These are phyloP conservation scores for Annulohypoxylon stygium DNA, from an alignment of 495 filamentous ascomycete species.

Conservation along the genomic window DNA sequence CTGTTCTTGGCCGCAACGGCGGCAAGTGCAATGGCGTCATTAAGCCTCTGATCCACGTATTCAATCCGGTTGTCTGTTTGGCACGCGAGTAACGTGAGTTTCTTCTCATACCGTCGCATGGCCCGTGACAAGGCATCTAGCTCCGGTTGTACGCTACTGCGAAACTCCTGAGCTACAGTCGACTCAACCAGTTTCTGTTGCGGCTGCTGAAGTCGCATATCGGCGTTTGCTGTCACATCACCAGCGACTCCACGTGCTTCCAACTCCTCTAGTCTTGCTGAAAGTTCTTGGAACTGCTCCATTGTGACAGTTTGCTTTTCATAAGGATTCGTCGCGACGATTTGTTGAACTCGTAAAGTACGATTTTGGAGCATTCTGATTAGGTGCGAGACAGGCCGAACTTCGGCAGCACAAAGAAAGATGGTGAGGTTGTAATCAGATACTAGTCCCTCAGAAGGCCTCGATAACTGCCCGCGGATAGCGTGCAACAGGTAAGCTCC, in stretches of 20 bases:
- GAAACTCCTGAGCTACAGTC: slow-evolving; percentile 71
- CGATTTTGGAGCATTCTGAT: slow-evolving; percentile 82
- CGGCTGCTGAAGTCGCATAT: slow-evolving; percentile 42
- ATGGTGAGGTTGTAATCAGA: slow-evolving; percentile 95
- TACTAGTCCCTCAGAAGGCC: slow-evolving; percentile 86
- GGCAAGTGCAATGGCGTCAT: slow-evolving; percentile 83
- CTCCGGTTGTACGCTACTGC: slow-evolving; percentile 77
- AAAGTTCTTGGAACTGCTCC: slow-evolving; percentile 68
- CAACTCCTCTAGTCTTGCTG: slow-evolving; percentile 74
- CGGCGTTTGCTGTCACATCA: slow-evolving; percentile 46
- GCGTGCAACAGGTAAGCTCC: slow-evolving; percentile 84
- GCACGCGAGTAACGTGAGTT: slow-evolving; percentile 74
- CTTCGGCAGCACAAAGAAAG: slow-evolving; percentile 88
- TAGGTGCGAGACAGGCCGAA: slow-evolving; percentile 83
- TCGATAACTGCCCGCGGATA: slow-evolving; percentile 79
- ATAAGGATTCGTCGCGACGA: slow-evolving; percentile 69
- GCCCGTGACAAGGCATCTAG: slow-evolving; percentile 91
- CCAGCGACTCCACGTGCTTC: slow-evolving; percentile 68
- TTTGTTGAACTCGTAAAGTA: slow-evolving; percentile 84
- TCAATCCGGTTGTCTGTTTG: slow-evolving; percentile 82
- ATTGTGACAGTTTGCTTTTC: slow-evolving; percentile 56
- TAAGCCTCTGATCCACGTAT: slow-evolving; percentile 75
- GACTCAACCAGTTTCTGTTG: slow-evolving; percentile 54
- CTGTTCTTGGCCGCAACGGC: slow-evolving; percentile 76
- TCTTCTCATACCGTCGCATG: slow-evolving; percentile 94